These are phyloP conservation scores for Epichloe uncinata DNA, from an alignment of 2,329 filamentous ascomycete genomes.

Conservation along the genomic window DNA sequence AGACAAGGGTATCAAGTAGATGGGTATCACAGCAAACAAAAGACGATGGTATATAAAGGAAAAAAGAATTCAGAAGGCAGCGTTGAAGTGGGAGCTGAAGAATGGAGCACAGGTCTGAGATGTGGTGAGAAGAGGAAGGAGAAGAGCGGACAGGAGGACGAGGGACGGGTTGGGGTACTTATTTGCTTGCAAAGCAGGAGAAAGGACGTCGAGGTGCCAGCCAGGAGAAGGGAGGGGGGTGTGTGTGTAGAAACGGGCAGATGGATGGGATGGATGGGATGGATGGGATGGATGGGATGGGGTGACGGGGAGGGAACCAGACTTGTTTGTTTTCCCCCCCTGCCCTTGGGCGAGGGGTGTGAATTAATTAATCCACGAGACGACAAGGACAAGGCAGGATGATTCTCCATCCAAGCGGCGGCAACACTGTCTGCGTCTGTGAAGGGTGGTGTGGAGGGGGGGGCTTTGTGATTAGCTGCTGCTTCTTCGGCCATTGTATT, in stretches of 20 bases:
- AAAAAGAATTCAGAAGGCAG: constrained; percentile 23
- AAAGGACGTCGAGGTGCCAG: constrained; percentile 6
- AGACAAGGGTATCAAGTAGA: constrained; percentile 26
- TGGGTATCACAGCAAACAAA: constrained; percentile 40
- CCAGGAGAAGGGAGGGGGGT: constrained; percentile 8
- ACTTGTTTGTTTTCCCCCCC: neutral
- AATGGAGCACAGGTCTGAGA: constrained; percentile 18
- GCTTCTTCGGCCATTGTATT: neutral
- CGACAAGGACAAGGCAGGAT: neutral
- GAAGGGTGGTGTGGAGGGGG: neutral
- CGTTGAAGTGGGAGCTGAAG: constrained; percentile 11
- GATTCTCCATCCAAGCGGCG: neutral
- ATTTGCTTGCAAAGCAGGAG: constrained; percentile 19
- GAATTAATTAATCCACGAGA: neutral
- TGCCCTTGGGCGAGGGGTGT: neutral
- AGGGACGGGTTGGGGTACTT: constrained; percentile 28
- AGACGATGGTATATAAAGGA: constrained; percentile 27
- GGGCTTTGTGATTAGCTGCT: too few relatives aligned
- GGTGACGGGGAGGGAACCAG: neutral
- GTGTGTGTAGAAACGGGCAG: neutral
- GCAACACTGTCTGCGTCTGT: neutral
- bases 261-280: too few relatives aligned
- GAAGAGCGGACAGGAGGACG: constrained; percentile 10
- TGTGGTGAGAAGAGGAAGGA: constrained; percentile 20
- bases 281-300: neutral